Evolutionary conservation across 1,284 basidiomycete species (phyloP), one percentile per base, ranked within the genome.

Genomic region (Cryptococcus sp.): DNA sequence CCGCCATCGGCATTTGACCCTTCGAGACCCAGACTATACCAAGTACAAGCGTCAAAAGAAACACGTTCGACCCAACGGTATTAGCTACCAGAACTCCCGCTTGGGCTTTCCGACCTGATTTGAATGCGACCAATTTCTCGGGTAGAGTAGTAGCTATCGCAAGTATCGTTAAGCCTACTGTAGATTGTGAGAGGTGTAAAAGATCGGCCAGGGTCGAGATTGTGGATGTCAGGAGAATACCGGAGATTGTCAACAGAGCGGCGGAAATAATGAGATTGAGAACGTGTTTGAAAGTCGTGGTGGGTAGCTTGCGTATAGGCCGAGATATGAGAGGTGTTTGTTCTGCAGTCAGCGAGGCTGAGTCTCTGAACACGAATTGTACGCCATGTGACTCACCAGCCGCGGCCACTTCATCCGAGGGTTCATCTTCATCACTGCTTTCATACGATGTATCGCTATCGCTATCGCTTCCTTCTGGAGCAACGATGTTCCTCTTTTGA

Each of bases 21-120:
- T 32, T 21, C 13, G 43, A 61, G 39, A 63, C 42, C 52, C 64
- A 60, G n/a, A 64, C 60, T 10, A 73, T 54, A 22, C 69, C 70
- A 1, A 70, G 57, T 49, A 66, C 68, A 1, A 73, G 55, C 0
- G 69, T 66, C 19, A 70, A 59, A 7, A 73, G 57, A 53, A 71
- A 71, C n/a, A 70, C 59, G 50, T 71, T 70, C 51, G 61, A 64
- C 7, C 70, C 70, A 16, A 70, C 69, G 0, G 67, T 67, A 28
- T 66, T 67, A 18, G 68, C 69, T 53, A 68, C 55, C 40, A 73
- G 53, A 44, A 71, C 61, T 24, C 63, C 65, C 37, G 54, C 53
- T n/a, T 67, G 63, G 28, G 59, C 57, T 25, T 63, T 57, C 2
- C 55, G 52, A 2, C 65, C 70, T 4, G 57, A 59, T 37, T 67